Percentiles rank a stretch among this genome's conserved stretches.
Evolutionary conservation across 306 rosid genomes (phyloP).

Genomic region (Dryas alaskensis): DNA sequence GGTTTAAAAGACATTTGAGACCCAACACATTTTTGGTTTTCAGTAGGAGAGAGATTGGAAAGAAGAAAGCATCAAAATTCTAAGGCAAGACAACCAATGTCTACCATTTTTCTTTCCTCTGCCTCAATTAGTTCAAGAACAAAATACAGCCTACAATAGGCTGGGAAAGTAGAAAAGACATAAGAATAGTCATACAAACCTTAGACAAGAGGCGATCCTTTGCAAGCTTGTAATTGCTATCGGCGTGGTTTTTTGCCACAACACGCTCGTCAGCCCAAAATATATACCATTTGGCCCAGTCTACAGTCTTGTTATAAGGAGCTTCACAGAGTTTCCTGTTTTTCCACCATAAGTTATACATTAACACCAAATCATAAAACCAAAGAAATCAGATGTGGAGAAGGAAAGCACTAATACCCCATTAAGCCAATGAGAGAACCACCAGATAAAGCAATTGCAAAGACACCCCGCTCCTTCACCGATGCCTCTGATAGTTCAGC

Average conservation of each 20-base stretch:
- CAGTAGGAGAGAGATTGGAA: not conserved
- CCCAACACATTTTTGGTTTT: slow-evolving; percentile 6
- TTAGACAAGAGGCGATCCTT: slow-evolving; percentile 78
- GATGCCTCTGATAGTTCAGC: slow-evolving; percentile 81
- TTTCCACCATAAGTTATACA: slow-evolving; percentile 40
- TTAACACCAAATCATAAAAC: slow-evolving; percentile 40
- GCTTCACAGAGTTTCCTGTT: slow-evolving; percentile 82
- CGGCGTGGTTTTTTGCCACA: slow-evolving; percentile 81
- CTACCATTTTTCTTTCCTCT: not conserved
- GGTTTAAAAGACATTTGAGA: slow-evolving; percentile 3
- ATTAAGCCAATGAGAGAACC: slow-evolving; percentile 96
- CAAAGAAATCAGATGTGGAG: slow-evolving; percentile 31
- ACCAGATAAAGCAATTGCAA: slow-evolving; percentile 93
- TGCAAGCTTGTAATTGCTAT: slow-evolving; percentile 95
- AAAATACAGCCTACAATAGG: slow-evolving; percentile 9
- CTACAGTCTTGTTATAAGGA: slow-evolving; percentile 95
- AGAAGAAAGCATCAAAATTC: not conserved
- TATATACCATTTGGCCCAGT: slow-evolving; percentile 95
- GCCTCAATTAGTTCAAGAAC: not conserved
- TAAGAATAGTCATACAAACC: slow-evolving; percentile 49
- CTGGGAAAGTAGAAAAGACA: slow-evolving; percentile 7
- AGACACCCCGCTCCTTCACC: slow-evolving; percentile 86
- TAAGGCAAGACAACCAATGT: not conserved
- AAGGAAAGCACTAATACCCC: slow-evolving; percentile 77
- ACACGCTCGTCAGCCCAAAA: slow-evolving; percentile 99